Evolutionary conservation across 78 protist species (phyloP).

Genomic region (Polysphondylium violaceum): DNA sequence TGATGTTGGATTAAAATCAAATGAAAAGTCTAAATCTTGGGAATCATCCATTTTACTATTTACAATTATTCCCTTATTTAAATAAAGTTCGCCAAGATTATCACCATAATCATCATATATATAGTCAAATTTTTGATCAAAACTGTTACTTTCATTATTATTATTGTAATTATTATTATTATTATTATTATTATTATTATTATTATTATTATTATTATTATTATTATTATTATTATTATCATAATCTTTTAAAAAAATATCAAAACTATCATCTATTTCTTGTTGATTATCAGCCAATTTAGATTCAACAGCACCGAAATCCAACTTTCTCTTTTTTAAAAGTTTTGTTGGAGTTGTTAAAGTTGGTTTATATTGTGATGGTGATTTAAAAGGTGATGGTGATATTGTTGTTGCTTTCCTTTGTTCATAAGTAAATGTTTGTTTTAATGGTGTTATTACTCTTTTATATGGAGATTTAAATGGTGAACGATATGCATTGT

Average conservation of each 20-base stretch:
- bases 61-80: no score
- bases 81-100: no score
- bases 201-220: not conserved
- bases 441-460: not conserved
- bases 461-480: conserved; percentile 7
- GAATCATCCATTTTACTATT: no score
- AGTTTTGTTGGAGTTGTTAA: not conserved
- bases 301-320: no score
- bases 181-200: not conserved
- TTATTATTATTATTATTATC: not conserved
- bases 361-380: conserved; percentile 9
- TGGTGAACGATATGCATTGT: no score
- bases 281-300: conserved; percentile 4
- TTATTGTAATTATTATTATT: not conserved
- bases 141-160: no score
- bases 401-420: not conserved
- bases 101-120: no score
- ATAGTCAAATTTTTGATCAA: no score
- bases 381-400: conserved; percentile 23
- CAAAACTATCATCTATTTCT: not conserved
- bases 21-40: no score
- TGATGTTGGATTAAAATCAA: no score
- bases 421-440: not conserved
- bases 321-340: not conserved
- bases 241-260: not conserved